A percentile compares a stretch with the other conserved stretches of the same genome.
These are phyloP conservation scores for Sequoia sempervirens DNA, from an alignment of 75 land plant genomes.

Conservation along the genomic window DNA sequence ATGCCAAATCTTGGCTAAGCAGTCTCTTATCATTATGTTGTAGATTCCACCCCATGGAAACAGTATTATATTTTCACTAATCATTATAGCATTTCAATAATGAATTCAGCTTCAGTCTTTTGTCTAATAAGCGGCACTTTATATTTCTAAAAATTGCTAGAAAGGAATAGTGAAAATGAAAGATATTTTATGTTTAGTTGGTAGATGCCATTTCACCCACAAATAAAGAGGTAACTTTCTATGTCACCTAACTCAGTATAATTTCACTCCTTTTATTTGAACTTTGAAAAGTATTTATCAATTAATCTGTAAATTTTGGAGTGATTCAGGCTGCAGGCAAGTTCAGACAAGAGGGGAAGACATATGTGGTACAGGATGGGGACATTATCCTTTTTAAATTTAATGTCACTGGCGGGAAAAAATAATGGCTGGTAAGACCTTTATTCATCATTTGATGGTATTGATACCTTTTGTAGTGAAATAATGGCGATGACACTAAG, in stretches of 20 bases:
- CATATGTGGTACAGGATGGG: constrained; percentile 94
- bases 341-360: constrained; percentile 95
- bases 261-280: neutral
- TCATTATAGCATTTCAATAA: neutral
- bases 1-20: too few relatives aligned
- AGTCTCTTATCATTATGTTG: too few relatives aligned
- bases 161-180: neutral
- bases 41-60: too few relatives aligned
- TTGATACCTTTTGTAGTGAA: neutral
- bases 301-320: neutral
- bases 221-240: neutral
- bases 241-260: neutral
- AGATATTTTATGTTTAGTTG: neutral
- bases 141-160: neutral
- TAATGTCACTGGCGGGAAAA: constrained; percentile 83
- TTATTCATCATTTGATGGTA: neutral
- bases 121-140: neutral
- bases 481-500: neutral
- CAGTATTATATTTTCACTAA: neutral
- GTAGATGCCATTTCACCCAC: neutral
- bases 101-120: neutral
- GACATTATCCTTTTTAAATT: constrained; percentile 98
- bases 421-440: constrained; percentile 9
- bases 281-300: neutral
- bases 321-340: constrained; percentile 84